Conservation (phyloP, 306 rosid species). For the Elaeagnus macrophylla region DNA sequence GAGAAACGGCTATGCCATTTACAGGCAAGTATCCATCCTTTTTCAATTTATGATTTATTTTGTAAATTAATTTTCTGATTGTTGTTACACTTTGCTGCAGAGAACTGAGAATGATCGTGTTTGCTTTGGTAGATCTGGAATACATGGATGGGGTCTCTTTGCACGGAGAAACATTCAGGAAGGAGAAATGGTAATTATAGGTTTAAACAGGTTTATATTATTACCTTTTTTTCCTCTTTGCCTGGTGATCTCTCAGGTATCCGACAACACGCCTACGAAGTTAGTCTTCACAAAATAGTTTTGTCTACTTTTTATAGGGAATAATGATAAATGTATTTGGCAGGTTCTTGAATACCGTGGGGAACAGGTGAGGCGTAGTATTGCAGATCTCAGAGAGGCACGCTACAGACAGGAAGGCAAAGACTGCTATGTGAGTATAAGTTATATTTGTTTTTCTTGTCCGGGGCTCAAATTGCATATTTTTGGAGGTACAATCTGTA, state of each 20-base stretch:
- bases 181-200: conserved; percentile 83
- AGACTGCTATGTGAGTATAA: conserved; percentile 84
- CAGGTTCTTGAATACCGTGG: conserved; percentile 99
- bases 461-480: too few relatives aligned
- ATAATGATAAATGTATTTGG: conserved; percentile 15
- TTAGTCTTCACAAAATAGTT: background rate
- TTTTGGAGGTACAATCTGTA: too few relatives aligned
- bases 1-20: conserved; percentile 82
- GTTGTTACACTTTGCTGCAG: conserved; percentile 36
- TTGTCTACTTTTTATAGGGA: background rate
- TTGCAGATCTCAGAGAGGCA: conserved; percentile 91
- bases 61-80: conserved; percentile 28
- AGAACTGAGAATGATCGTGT: conserved; percentile 83
- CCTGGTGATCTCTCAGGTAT: background rate
- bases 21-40: conserved; percentile 50
- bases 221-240: background rate
- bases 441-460: background rate
- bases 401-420: conserved; percentile 76
- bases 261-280: too few relatives aligned
- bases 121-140: conserved; percentile 98
- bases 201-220: background rate
- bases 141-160: conserved; percentile 99
- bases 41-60: background rate
- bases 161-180: conserved; percentile 89
- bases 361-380: conserved; percentile 86